These are phyloP conservation scores for Antitrichia curtipendula DNA, from an alignment of 225 moss, liverwort and hornwort species.

Conservation along the genomic window DNA sequence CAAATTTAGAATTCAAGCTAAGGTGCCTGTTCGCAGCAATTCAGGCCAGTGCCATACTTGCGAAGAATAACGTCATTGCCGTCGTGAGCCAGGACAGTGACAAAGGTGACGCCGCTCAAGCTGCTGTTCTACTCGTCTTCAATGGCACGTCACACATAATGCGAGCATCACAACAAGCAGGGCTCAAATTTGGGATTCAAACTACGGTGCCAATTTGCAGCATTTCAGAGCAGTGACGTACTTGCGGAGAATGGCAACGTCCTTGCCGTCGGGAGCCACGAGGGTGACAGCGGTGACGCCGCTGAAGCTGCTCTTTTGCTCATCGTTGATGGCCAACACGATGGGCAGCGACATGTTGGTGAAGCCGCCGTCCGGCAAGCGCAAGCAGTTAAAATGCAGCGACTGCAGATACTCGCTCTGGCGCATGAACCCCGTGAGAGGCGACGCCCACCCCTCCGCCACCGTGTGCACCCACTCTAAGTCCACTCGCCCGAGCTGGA, in stretches of 20 bases:
- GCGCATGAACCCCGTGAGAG: constrained; percentile 86
- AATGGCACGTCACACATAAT: background rate
- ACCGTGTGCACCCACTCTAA: constrained; percentile 86
- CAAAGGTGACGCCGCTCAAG: background rate
- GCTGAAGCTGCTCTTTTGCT: constrained; percentile 41
- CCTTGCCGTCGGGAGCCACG: constrained; percentile 50
- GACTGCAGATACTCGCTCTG: constrained; percentile 80
- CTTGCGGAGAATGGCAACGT: constrained; percentile 84
- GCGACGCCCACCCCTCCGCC: constrained; percentile 94
- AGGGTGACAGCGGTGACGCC: constrained; percentile 41
- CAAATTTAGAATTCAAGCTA: background rate
- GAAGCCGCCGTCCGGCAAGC: constrained; percentile 45
- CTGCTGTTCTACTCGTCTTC: background rate
- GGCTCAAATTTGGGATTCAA: background rate
- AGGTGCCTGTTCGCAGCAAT: background rate
- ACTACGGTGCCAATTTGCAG: background rate
- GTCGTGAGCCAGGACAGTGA: background rate
- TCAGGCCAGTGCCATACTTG: background rate
- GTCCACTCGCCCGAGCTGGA: constrained; percentile 55
- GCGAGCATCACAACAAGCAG: background rate
- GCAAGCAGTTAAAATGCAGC: constrained; percentile 73
- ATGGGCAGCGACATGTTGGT: constrained; percentile 97
- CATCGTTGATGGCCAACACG: constrained; percentile 60
- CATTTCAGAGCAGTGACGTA: constrained; percentile 2
- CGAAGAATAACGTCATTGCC: background rate